Conservation (phyloP, 352 stramenopile genomes). For the Pythium coloratum region DNA sequence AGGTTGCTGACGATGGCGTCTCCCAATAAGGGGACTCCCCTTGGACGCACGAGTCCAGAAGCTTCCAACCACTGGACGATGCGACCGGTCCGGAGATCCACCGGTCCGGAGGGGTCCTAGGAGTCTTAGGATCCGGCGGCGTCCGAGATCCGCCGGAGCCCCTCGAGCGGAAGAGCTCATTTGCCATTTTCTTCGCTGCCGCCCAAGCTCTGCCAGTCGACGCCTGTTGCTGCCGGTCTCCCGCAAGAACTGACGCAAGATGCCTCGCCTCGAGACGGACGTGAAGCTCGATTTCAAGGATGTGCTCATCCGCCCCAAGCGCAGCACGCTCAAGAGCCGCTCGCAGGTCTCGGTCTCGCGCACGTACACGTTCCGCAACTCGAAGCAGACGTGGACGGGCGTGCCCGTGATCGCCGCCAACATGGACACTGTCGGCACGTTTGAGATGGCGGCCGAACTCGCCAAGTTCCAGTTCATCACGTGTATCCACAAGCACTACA, state of each 20-base stretch:
- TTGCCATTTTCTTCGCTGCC: conserved; percentile 29
- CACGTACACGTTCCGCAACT: conserved; percentile 77
- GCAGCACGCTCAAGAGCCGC: conserved; percentile 88
- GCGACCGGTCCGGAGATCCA: neutral
- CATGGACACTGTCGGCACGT: conserved; percentile 93
- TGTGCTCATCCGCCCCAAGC: conserved; percentile 93
- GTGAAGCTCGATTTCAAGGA: conserved; percentile 93
- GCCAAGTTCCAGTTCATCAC: conserved; percentile 85
- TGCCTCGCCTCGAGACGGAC: conserved; percentile 90
- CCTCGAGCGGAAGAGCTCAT: conserved; percentile 15
- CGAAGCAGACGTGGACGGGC: conserved; percentile 68
- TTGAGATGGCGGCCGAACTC: conserved; percentile 85
- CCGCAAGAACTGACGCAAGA: conserved; percentile 23
- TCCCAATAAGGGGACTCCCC: neutral
- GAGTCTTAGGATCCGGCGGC: neutral
- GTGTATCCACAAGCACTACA: conserved; percentile 92
- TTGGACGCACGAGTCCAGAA: neutral
- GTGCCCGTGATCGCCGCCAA: conserved; percentile 90
- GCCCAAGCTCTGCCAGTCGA: conserved; percentile 17
- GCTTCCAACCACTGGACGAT: conserved; percentile 6
- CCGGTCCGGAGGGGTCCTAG: neutral
- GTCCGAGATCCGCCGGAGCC: neutral
- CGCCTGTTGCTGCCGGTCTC: conserved; percentile 3
- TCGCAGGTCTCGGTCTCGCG: conserved; percentile 78
- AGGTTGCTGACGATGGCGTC: neutral